These are phyloP conservation scores for Marasmius sp. DNA, from an alignment of 1,284 basidiomycete genomes.

Conservation along the genomic window DNA sequence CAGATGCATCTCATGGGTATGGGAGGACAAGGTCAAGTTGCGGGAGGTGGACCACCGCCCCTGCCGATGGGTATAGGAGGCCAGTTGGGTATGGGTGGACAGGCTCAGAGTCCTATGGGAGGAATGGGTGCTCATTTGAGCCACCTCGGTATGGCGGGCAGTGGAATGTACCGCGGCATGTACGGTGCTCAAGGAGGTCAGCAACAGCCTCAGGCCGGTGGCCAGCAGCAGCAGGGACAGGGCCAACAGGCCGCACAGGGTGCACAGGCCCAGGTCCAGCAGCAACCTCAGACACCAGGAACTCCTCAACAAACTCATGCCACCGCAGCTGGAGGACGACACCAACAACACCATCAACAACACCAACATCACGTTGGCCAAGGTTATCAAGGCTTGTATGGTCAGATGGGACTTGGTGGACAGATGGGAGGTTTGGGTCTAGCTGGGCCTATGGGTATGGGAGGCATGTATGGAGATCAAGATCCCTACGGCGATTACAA, in stretches of 20 bases:
- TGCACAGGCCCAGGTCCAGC: slow-evolving; percentile 32
- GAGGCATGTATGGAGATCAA: not conserved
- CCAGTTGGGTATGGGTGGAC: no score
- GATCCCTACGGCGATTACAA: not conserved
- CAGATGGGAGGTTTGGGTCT: slow-evolving; percentile 50
- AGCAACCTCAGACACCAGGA: slow-evolving; percentile 42
- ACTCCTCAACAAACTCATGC: slow-evolving; percentile 57
- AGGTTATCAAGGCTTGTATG: not conserved
- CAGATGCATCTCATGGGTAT: not conserved
- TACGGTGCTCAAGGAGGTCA: not conserved
- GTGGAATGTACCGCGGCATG: not conserved
- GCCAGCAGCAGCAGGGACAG: slow-evolving; percentile 26
- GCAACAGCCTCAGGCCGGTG: not conserved
- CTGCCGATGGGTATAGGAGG: no score
- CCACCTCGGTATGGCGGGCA: not conserved
- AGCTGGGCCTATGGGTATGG: slow-evolving; percentile 3
- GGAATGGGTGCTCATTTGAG: not conserved
- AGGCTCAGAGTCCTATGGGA: no score
- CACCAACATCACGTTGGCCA: slow-evolving; percentile 59
- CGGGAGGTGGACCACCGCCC: no score
- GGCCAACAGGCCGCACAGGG: slow-evolving; percentile 65
- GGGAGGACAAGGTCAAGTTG: not conserved
- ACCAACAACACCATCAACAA: slow-evolving; percentile 65
- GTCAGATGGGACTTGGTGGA: not conserved
- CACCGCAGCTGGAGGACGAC: slow-evolving; percentile 65